Evolutionary conservation across 768 basidiomycete genomes (phyloP).

Genomic region (Imleria badia): DNA sequence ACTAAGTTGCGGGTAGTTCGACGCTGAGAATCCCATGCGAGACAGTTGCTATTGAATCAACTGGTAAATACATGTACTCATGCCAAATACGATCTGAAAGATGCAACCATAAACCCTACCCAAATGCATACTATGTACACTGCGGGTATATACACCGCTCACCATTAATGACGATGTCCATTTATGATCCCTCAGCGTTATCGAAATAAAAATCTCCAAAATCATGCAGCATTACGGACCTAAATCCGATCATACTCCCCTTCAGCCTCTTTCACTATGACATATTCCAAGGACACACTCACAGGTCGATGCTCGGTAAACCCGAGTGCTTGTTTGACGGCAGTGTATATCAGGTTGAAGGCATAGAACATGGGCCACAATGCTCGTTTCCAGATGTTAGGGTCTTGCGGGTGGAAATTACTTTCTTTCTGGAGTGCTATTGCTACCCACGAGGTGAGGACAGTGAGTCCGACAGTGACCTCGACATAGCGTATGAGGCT

Average conservation of each 20-base stretch:
- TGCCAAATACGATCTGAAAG: too few species aligned
- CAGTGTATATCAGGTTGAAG: not conserved
- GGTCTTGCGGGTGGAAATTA: slow-evolving; percentile 3
- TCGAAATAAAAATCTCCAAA: not conserved
- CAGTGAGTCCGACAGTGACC: slow-evolving; percentile 47
- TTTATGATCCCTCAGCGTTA: not conserved
- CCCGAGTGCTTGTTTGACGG: not conserved
- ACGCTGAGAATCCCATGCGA: too few species aligned
- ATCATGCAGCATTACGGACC: not conserved
- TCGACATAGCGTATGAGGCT: slow-evolving; percentile 40
- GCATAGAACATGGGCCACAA: slow-evolving; percentile 23
- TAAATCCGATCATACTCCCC: not conserved
- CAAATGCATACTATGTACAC: slow-evolving; percentile 3
- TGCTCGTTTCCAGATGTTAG: slow-evolving; percentile 3
- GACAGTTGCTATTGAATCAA: too few species aligned
- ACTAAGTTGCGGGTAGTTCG: too few species aligned
- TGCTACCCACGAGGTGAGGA: slow-evolving; percentile 54
- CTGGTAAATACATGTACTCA: too few species aligned
- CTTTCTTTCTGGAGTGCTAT: slow-evolving; percentile 46
- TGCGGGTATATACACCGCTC: not conserved
- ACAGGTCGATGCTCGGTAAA: not conserved
- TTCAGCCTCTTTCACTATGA: not conserved
- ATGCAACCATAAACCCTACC: too few species aligned
- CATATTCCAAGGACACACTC: not conserved
- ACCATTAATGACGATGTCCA: too few species aligned